Base-by-base conservation (phyloP, 1,284 basidiomycete genomes). In the Athelia sp. region DNA sequence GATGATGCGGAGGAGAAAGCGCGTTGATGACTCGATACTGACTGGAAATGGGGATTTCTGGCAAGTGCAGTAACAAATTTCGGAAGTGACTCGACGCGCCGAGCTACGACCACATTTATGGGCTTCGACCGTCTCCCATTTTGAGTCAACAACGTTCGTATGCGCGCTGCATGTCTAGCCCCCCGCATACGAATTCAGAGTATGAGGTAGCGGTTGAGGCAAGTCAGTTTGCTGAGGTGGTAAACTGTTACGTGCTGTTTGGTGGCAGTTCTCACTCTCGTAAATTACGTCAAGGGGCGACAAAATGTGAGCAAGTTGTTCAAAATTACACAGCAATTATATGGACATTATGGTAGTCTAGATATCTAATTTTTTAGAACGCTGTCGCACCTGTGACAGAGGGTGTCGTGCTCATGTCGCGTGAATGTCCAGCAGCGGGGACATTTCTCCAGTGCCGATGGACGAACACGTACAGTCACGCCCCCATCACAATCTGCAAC, bases 381-480 rank as follows among this genome's bases (percentile, higher is more conserved):
- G 3, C 59, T 55, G 21, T 47, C 52, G 59, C 89, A 92, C 53
- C 89, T 72, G 8, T 53, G 50, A 65, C 89, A 92, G n/a, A 90
- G 63, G 6, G 59, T 57, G 13, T 81, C 72, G 14, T 70, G 64
- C 26, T 66, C 59, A 4, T 62, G 56, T 3, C 80, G 71, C 0
- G 79, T 81, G 60, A 76, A 84, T 4, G 79, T 82, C 89, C 90
- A 92, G 63, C 90, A 93, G 15, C 90, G 74, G 2, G 87, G 85
- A 62, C 90, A 92, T 61, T 91, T 90, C 13, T 69, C 58, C 31
- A 65, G 55, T 4, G 60, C 62, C 1, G 87, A 76, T 3, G 84
- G 82, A 4, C 73, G 68, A 4, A 89, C 68, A 9, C 74, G 72
- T 48, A 84, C 63, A 3, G 60, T 63, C 3, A 81, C 52, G 11